Base-by-base conservation (phyloP, 345 rosid species). In the Leavenworthia alabamica region DNA sequence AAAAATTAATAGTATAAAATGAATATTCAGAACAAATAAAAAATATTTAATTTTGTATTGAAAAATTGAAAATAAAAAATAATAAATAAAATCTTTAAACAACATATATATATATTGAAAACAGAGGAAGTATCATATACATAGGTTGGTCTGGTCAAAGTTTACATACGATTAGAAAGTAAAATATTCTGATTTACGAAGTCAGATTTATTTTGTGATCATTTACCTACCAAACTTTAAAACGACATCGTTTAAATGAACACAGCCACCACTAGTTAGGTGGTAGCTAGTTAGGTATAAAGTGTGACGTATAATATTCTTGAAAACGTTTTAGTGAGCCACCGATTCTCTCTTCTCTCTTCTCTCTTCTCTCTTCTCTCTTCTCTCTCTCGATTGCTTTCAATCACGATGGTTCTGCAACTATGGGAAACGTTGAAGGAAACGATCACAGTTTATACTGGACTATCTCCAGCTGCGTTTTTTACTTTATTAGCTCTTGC, bases 361-460 rank as follows among this genome's bases (percentile, higher is more conserved):
- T 11, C 19, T 49, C 7, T 59, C 12, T 55, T 32, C 12, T 32
- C 12, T 22, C 43, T 13, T 44, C 40, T 49, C 7, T 59, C 12
- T 55, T 32, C 12, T 32, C 12, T 22, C 43, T 42, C 19, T 48
- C 31, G 58, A 55, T 55, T 3, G 52, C 47, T 61, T 14, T 6
- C 20, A 51, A 56, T 35, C 26, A 94, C n/a, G n/a, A n/a, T 94
- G 99, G 92, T 83, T 39, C 68, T 84, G 62, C 82, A 94, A 56
- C 60, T 86, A 29, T 94, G 96, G 99, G 99, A 88, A 64, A 79
- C 96, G 51, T 26, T 90, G 2, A 88, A 86, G 80, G 96, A 84
- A 61, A 77, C 92, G 3, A 86, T 90, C 41, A 71, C 82, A 32
- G 84, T 68, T 24, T 94, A 94, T 85, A 90, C 97, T 14, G 97